Evolutionary conservation across 202 grass and related monocot species (phyloP), one percentile per base, ranked within the genome.

Genomic region (Cymbopogon flexuosus): DNA sequence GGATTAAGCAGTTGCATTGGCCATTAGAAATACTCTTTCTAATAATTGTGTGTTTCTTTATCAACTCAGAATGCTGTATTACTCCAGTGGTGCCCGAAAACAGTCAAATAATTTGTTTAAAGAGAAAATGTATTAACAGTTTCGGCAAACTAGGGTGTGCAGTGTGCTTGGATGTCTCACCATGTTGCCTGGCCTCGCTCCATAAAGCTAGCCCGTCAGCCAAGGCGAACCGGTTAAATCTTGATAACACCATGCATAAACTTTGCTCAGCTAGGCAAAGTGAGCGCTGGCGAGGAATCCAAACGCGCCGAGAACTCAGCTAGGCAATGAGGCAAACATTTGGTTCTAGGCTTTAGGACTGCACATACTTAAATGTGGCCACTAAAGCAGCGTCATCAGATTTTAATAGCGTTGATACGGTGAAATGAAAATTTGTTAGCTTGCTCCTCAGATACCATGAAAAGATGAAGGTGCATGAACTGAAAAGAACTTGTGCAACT

Each of bases 11-110:
- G 33, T 77, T 72, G 24, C 54, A 15, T 29, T 16, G 37, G 22
- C 61, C 71, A 42, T 87, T 90, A 77, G 81, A 87, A 87, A 84
- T 81, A 27, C 84, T 90, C 84, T 77, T 84, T 87, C 89, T 91
- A 84, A 82, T 84, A n/a, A 59, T 47, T 72, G 31, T 79, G 52
- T 51, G 52, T 49, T 18, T 46, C 10, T 73, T 62, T 81, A 24
- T 62, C 27, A 77, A 78, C 40, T 68, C 60, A 86, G 33, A 41
- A 47, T 72, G 49, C 78, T 82, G 72, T 78, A 35, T 62, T 68
- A 62, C 42, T 37, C 12, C 35, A 49, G 16, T 14, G 36, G 43
- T 82, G 47, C 16, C 27, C 4, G 10, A 45, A 54, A 30, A 62
- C 29, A 30, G 23, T 37, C 5, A 15, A 70, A 79, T 61, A 73